Conservation (phyloP, 495 filamentous ascomycete genomes). For the Cenococcum geophilum region DNA sequence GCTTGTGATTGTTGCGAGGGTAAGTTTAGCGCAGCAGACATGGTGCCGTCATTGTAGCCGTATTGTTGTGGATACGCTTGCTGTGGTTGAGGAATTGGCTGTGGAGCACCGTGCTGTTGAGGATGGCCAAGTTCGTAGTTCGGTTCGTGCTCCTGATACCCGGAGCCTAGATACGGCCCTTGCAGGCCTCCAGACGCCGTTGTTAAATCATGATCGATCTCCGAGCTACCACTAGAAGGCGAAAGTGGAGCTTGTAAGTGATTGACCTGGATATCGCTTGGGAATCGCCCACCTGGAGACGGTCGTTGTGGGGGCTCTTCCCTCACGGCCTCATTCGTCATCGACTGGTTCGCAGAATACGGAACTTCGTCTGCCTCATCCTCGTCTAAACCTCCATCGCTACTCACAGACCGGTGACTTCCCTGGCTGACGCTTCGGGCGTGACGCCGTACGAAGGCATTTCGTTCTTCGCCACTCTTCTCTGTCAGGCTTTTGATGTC, state of each 20-base stretch:
- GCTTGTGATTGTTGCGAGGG: background rate
- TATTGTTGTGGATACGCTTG: conserved; percentile 1
- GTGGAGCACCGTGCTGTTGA: conserved; percentile 8
- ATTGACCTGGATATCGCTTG: conserved; percentile 75
- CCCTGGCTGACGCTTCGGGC: conserved; percentile 65
- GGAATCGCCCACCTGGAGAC: conserved; percentile 83
- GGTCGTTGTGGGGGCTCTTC: conserved; percentile 50
- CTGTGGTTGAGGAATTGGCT: conserved; percentile 11
- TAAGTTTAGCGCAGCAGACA: background rate
- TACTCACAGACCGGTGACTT: conserved; percentile 59
- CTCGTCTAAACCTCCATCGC: conserved; percentile 74
- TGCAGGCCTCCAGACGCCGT: conserved; percentile 46
- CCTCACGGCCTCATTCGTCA: conserved; percentile 24
- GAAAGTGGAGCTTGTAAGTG: conserved; percentile 70
- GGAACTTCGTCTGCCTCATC: conserved; percentile 68
- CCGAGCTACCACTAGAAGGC: conserved; percentile 68
- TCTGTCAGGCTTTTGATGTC: conserved; percentile 84
- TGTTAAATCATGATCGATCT: conserved; percentile 52
- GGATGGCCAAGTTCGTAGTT: conserved; percentile 14
- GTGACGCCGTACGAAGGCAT: conserved; percentile 75
- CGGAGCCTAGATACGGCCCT: conserved; percentile 9
- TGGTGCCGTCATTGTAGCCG: conserved; percentile 5
- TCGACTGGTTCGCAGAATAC: conserved; percentile 40
- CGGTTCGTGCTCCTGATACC: background rate
- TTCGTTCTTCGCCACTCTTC: conserved; percentile 81